These are phyloP conservation scores for Psilocybe subaeruginosa DNA, from an alignment of 768 basidiomycete genomes.

Conservation along the genomic window DNA sequence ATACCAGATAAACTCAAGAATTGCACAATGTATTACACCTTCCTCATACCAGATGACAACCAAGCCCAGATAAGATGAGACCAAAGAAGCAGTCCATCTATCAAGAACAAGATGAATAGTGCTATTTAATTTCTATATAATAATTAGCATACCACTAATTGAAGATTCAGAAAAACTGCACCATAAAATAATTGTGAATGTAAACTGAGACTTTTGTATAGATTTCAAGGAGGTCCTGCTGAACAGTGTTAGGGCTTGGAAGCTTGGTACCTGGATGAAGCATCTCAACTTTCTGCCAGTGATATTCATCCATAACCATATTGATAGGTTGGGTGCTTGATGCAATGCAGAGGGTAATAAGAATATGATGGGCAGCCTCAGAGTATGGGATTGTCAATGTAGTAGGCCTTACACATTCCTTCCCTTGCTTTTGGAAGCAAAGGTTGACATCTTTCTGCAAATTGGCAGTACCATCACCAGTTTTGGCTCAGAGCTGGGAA, in stretches of 20 bases:
- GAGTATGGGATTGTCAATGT: constrained; percentile 6
- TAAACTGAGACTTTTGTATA: background rate
- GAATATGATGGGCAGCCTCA: constrained; percentile 20
- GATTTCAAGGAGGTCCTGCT: constrained; percentile 16
- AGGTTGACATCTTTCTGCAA: constrained; percentile 13
- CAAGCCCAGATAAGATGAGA: constrained; percentile 31
- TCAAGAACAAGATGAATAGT: constrained; percentile 34
- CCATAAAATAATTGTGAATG: constrained; percentile 24
- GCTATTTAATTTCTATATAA: constrained; percentile 12
- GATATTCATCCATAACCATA: constrained; percentile 29
- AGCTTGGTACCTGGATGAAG: constrained; percentile 29
- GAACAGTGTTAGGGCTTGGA: constrained; percentile 27
- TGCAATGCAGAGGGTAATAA: constrained; percentile 29
- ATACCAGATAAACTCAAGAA: constrained; percentile 37
- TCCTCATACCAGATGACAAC: constrained; percentile 30
- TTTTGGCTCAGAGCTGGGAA: constrained; percentile 14
- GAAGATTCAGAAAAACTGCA: constrained; percentile 6
- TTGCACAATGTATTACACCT: constrained; percentile 28
- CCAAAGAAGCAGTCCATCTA: constrained; percentile 36
- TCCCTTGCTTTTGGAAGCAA: constrained; percentile 13
- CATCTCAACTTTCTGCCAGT: constrained; percentile 29
- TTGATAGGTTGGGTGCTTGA: constrained; percentile 27
- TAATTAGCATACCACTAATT: background rate
- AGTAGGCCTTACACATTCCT: background rate
- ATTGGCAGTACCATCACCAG: constrained; percentile 27